These are phyloP conservation scores for Cutaneotrichosporon dermatis DNA, from an alignment of 1,284 basidiomycete genomes.

Conservation along the genomic window DNA sequence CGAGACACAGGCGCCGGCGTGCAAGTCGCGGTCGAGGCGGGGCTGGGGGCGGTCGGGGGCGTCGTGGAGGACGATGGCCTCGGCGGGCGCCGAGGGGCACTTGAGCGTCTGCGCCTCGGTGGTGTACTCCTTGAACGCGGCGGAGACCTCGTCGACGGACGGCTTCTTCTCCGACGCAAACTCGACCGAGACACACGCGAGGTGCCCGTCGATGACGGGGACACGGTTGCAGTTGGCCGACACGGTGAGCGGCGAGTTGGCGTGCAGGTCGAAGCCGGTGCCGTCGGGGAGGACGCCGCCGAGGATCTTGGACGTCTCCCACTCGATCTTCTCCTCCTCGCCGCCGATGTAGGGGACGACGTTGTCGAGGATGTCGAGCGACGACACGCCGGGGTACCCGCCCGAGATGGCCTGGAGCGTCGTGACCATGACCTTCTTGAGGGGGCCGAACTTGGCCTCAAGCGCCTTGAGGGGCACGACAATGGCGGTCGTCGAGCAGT, in stretches of 20 bases:
- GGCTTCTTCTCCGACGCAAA: constrained; percentile 74
- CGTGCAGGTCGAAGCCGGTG: constrained; percentile 79
- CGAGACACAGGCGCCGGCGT: constrained; percentile 85
- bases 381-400: constrained; percentile 90
- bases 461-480: constrained; percentile 90
- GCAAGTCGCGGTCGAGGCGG: constrained; percentile 81
- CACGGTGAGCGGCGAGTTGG: constrained; percentile 69
- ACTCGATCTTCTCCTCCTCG: constrained; percentile 92
- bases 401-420: constrained; percentile 99
- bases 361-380: constrained; percentile 93
- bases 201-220: constrained; percentile 88
- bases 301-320: constrained; percentile 96
- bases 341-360: constrained; percentile 91
- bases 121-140: constrained; percentile 70
- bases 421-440: constrained; percentile 84
- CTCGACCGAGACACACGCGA: constrained; percentile 78
- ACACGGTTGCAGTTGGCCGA: constrained; percentile 91
- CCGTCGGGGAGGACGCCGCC: constrained; percentile 63
- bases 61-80: constrained; percentile 88
- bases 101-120: constrained; percentile 73
- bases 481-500: constrained; percentile 93
- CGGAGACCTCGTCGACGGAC: constrained; percentile 77
- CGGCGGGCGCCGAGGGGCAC: constrained; percentile 79
- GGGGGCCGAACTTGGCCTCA: constrained; percentile 85
- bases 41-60: constrained; percentile 92